phyloP scores from a whole-genome alignment of 1,284 basidiomycete species.

The Melampsora abietis-canadensis region DNA sequence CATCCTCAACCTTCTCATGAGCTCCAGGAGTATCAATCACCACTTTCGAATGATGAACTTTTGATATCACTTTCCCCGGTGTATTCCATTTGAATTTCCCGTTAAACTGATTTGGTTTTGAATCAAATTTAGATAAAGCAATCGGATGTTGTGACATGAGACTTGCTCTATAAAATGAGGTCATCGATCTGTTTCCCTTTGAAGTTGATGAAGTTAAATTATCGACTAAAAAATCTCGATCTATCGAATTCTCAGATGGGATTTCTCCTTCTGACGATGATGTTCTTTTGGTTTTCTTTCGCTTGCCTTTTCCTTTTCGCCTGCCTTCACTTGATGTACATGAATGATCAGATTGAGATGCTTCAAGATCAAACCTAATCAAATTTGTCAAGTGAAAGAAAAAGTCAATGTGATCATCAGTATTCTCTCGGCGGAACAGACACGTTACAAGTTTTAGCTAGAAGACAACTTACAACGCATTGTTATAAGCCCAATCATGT shows the following conservation, averaged over 20 bases:
- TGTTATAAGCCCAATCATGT: conserved; percentile 42
- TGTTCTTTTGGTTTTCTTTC: neutral
- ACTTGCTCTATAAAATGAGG: conserved; percentile 31
- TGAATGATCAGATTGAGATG: conserved; percentile 31
- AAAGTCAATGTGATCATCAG: neutral
- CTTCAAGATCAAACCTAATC: conserved; percentile 39
- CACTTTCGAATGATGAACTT: neutral
- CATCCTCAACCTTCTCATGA: neutral
- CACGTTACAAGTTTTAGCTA: neutral
- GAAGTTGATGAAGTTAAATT: neutral
- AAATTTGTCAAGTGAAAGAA: neutral
- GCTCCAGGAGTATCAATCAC: neutral
- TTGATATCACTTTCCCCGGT: neutral
- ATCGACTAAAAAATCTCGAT: conserved; percentile 25
- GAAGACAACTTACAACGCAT: conserved; percentile 20
- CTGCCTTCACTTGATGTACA: neutral
- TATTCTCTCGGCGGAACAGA: neutral
- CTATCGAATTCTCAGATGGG: conserved; percentile 32
- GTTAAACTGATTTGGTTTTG: conserved; percentile 4
- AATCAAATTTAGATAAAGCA: neutral
- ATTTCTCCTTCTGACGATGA: conserved; percentile 18
- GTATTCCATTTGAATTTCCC: conserved; percentile 6
- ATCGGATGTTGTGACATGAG: conserved; percentile 27
- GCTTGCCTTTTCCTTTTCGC: neutral
- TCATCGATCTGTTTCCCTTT: conserved; percentile 17